Evolutionary conservation across 2,329 filamentous ascomycete genomes (phyloP), one percentile per base, ranked within the genome.

Genomic region (Peltaster fructicola): DNA sequence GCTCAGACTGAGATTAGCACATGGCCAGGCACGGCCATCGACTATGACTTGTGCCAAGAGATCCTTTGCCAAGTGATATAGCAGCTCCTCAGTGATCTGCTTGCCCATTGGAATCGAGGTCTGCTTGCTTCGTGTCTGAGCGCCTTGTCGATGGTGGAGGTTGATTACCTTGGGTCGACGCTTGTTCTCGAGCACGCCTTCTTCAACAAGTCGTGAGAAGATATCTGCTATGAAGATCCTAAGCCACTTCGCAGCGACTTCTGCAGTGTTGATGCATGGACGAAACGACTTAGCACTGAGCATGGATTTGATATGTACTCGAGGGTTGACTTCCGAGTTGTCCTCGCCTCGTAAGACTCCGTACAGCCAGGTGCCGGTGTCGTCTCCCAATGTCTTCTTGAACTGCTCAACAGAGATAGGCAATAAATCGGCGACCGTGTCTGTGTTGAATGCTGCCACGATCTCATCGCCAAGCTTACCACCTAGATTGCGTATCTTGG

Each of bases 281-380:
- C 79, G 65, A 43, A 98, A 98, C 0, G 82, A 90, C 47, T 98
- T 98, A 11, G 88, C 84, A 2, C 82, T 93, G 8, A 95, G 61
- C 84, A 98, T 95, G 9, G 78, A 88, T 49, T 95, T 93, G 56
- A 93, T 92, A 43, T 88, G 79, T 2, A 82, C 92, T 25, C 85
- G 65, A 14, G 81, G 68, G 43, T 81, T 93, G 36, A 98, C 81
- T 50, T 93, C 84, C 40, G 76, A 88, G 24, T 61, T 58, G 48
- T 98, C 88, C 32, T 84, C 69, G 2, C 88, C 88, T 7, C 88
- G 70, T 26, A 95, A 74, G 7, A 74, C 76, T 27, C 75, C 70
- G 52, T 91, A 75, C 7, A 95, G 59, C 82, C 84, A 93, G 3
- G 63, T 59, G 1, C 80, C 85, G 0, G 77, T 88, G 21, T 91